phyloP scores from a whole-genome alignment of 176 grass and related monocot genomes.

The Pontederia crassipes region DNA sequence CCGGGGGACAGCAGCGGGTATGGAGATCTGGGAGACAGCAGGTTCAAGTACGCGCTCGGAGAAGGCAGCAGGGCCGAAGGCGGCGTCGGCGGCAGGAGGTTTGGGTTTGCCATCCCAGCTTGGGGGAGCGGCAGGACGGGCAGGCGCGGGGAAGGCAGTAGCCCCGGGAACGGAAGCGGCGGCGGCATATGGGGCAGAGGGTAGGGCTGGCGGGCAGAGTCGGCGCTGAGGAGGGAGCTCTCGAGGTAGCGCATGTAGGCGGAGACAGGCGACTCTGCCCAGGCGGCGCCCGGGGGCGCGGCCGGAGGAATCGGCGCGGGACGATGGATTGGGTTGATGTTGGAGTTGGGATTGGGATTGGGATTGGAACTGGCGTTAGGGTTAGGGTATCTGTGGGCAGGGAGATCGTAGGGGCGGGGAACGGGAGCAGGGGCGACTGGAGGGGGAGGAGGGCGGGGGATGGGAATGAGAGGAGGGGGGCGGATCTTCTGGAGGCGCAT shows the following conservation, averaged over 20 bases:
- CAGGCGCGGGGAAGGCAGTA: slow-evolving; percentile 29
- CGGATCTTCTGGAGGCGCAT: slow-evolving; percentile 77
- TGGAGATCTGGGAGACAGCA: slow-evolving; percentile 63
- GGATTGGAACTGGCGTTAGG: slow-evolving; percentile 22
- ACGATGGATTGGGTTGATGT: no score
- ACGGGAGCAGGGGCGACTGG: neutral
- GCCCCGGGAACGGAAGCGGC: slow-evolving; percentile 9
- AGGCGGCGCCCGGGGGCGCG: slow-evolving; percentile 22
- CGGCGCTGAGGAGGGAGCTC: slow-evolving; percentile 56
- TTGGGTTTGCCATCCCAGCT: neutral
- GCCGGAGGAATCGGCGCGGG: slow-evolving; percentile 24
- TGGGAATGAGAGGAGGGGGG: slow-evolving; percentile 53
- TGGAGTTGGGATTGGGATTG: slow-evolving; percentile 29
- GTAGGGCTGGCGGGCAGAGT: slow-evolving; percentile 13
- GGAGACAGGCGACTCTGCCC: slow-evolving; percentile 61
- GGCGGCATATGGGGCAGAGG: slow-evolving; percentile 10
- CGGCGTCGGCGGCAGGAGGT: neutral
- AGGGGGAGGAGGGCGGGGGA: slow-evolving; percentile 36
- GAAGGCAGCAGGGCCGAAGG: slow-evolving; percentile 21
- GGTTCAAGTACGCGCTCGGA: slow-evolving; percentile 44
- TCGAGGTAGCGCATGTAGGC: slow-evolving; percentile 83
- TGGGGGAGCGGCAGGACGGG: slow-evolving; percentile 27
- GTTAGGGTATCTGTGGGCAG: slow-evolving; percentile 13
- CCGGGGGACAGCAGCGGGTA: slow-evolving; percentile 66
- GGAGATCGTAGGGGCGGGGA: neutral